Evolutionary conservation across 257 asterid species (phyloP).

Genomic region (Solanum tacnaense): DNA sequence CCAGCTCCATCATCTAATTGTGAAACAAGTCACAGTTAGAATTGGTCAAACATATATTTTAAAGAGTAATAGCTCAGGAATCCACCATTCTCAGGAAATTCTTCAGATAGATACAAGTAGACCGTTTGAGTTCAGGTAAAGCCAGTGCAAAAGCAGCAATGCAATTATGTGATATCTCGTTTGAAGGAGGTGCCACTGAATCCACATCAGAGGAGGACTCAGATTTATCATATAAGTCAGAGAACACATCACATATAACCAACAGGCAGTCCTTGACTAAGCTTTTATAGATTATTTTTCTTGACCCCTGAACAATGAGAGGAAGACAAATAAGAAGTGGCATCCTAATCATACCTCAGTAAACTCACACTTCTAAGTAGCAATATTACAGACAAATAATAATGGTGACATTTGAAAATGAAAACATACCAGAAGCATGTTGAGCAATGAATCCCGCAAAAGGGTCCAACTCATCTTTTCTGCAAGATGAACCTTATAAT

Average conservation of each 20-base stretch:
- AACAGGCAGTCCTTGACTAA: conserved; percentile 54
- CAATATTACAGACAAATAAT: background rate
- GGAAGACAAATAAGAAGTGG: background rate
- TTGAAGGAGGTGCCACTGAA: conserved; percentile 14
- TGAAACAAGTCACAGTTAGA: conserved; percentile 9
- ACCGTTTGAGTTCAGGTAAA: conserved; percentile 49
- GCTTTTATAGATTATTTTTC: conserved; percentile 57
- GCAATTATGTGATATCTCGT: conserved; percentile 13
- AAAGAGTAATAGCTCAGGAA: conserved; percentile 7
- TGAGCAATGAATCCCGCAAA: conserved; percentile 64
- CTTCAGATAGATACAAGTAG: conserved; percentile 44
- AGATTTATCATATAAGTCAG: conserved; percentile 4
- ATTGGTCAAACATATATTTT: background rate
- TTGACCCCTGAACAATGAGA: conserved; percentile 64
- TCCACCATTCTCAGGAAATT: conserved; percentile 56
- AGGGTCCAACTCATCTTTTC: conserved; percentile 61
- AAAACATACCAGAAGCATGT: conserved; percentile 60
- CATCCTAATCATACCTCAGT: background rate
- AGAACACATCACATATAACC: conserved; percentile 26
- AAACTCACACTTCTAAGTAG: background rate
- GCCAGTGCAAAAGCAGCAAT: conserved; percentile 35
- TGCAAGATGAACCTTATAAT: conserved; percentile 21
- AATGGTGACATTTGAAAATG: background rate
- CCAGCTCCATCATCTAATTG: conserved; percentile 73
- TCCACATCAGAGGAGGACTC: conserved; percentile 23